Conservation (phyloP, 2,329 filamentous ascomycete genomes). For the Sclerotiophoma versabilis region DNA sequence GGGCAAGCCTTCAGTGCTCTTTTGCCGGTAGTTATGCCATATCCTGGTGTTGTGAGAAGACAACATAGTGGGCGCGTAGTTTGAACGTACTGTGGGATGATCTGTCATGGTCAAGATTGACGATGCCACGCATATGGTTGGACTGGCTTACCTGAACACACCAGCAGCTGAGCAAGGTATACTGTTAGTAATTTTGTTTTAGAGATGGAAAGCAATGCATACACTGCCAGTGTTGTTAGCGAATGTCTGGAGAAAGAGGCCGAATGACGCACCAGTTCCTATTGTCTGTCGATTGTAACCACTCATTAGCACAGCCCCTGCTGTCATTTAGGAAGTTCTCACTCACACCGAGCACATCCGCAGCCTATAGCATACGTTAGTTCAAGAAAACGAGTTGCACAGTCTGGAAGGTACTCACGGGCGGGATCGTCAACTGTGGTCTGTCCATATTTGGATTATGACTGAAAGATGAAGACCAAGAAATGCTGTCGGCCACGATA, state of each 20-base stretch:
- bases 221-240: constrained; percentile 35
- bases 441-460: constrained; percentile 27
- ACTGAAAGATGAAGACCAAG: not conserved
- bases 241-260: not conserved
- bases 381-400: not conserved
- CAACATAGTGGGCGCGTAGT: too few species aligned
- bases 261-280: constrained; percentile 42
- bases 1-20: constrained; percentile 68
- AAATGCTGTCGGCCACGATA: too few species aligned
- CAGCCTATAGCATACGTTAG: constrained; percentile 44
- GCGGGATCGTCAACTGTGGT: constrained; percentile 46
- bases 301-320: constrained; percentile 22
- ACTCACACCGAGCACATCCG: constrained; percentile 50
- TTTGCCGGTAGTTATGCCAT: constrained; percentile 68
- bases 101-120: constrained; percentile 33
- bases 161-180: constrained; percentile 45
- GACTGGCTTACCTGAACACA: constrained; percentile 48
- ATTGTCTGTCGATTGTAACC: constrained; percentile 41
- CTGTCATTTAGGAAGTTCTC: not conserved
- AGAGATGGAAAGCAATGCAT: constrained; percentile 5
- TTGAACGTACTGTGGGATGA: constrained; percentile 44
- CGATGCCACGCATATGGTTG: too few species aligned
- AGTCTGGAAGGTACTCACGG: constrained; percentile 25
- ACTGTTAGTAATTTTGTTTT: constrained; percentile 23
- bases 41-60: constrained; percentile 48